Evolutionary conservation across 2,329 filamentous ascomycete genomes (phyloP).

Genomic region (Metarhizium rileyi): DNA sequence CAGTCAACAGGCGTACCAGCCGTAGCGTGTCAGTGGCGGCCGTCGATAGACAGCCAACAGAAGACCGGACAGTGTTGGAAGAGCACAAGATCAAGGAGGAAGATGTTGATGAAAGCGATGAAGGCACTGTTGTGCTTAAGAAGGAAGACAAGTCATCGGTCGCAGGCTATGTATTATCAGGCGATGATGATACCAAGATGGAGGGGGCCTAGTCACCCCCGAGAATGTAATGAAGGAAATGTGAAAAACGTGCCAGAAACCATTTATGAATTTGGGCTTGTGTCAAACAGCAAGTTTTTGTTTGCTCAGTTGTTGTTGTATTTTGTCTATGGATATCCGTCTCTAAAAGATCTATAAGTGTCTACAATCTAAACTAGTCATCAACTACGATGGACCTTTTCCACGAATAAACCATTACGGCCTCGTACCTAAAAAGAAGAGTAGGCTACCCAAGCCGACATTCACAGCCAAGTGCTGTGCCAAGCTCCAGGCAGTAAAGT

Average conservation of each 20-base stretch:
- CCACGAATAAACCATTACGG: background rate
- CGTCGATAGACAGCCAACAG: constrained; percentile 19
- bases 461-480: constrained; percentile 73
- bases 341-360: background rate
- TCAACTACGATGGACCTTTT: background rate
- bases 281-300: background rate
- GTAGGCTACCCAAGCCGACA: constrained; percentile 46
- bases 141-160: constrained; percentile 25
- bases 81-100: constrained; percentile 41
- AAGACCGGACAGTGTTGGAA: constrained; percentile 29
- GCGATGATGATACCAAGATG: constrained; percentile 29
- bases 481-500: constrained; percentile 78
- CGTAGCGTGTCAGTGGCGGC: constrained; percentile 31
- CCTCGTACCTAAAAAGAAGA: constrained; percentile 42
- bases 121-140: constrained; percentile 21
- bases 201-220: constrained; percentile 7
- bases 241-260: constrained; percentile 1
- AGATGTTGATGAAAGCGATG: constrained; percentile 28
- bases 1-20: constrained; percentile 29
- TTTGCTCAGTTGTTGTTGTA: background rate
- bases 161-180: constrained; percentile 30
- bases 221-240: background rate
- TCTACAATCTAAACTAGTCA: background rate
- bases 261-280: background rate
- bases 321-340: background rate